A percentile compares a stretch with the other conserved stretches of the same genome.
These are phyloP conservation scores for Amanita pseudoporphyria DNA, from an alignment of 768 basidiomycete species.

Conservation along the genomic window DNA sequence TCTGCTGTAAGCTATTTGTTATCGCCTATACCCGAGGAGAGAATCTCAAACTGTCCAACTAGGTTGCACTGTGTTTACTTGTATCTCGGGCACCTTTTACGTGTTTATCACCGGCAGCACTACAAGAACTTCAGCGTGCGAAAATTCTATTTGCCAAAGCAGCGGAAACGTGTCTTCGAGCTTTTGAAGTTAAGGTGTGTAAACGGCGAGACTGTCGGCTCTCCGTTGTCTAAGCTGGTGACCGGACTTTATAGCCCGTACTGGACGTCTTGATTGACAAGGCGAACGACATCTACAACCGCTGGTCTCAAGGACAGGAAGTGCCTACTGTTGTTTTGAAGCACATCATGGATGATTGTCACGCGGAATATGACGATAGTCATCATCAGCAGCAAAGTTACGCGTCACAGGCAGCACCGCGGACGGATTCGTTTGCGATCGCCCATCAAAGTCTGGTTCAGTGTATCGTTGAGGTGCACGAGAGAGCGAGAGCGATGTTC, in stretches of 20 bases:
- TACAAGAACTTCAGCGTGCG: conserved; percentile 49
- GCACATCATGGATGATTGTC: conserved; percentile 23
- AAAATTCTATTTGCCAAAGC: conserved; percentile 35
- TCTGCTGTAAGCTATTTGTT: conserved; percentile 35
- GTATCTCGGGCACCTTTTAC: conserved; percentile 62
- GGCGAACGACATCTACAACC: conserved; percentile 38
- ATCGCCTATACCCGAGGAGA: neutral
- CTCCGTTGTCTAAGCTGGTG: neutral
- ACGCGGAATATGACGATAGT: conserved; percentile 13
- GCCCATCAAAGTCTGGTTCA: conserved; percentile 34
- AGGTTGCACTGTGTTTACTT: conserved; percentile 43
- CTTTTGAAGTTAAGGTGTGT: conserved; percentile 36
- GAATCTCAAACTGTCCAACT: neutral
- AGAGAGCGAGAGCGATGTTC: conserved; percentile 31
- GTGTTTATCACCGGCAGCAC: conserved; percentile 49
- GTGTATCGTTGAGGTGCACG: conserved; percentile 38
- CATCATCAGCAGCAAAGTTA: conserved; percentile 11
- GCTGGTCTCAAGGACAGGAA: conserved; percentile 37
- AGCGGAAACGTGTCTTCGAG: conserved; percentile 35
- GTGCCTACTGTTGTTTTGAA: conserved; percentile 32
- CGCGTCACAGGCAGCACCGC: neutral
- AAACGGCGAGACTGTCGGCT: neutral
- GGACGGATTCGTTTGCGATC: conserved; percentile 27
- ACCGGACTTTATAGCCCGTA: conserved; percentile 26
- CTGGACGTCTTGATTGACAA: conserved; percentile 42